phyloP scores from a whole-genome alignment of 306 rosid genomes.

The Gastrolobium villosum region DNA sequence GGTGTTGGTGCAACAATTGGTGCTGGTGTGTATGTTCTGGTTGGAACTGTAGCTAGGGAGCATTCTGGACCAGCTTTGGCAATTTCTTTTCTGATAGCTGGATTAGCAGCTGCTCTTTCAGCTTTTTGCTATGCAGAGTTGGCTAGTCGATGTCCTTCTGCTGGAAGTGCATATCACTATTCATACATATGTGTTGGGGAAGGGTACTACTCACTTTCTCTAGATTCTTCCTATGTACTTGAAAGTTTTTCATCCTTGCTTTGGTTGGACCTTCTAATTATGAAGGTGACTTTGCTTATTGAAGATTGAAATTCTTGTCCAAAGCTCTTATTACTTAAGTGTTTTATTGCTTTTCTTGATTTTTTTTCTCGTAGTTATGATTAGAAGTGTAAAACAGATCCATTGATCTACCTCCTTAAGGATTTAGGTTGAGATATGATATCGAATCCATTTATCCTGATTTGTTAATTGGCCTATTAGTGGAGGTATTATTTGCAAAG shows the following conservation, averaged over 20 bases:
- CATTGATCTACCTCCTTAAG: too few relatives aligned
- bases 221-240: not conserved
- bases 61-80: slow-evolving; percentile 91
- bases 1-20: slow-evolving; percentile 97
- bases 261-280: not conserved
- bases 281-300: not conserved
- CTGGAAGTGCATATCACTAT: slow-evolving; percentile 97
- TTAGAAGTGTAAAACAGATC: not conserved
- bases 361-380: slow-evolving; percentile 2
- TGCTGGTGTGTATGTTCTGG: slow-evolving; percentile 96
- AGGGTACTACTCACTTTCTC: slow-evolving; percentile 67
- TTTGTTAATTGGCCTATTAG: too few relatives aligned
- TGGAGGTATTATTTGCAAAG: too few relatives aligned
- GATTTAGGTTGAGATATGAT: too few relatives aligned
- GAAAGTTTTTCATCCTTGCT: not conserved
- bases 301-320: not conserved
- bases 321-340: slow-evolving; percentile 11
- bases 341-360: slow-evolving; percentile 8
- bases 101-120: slow-evolving; percentile 92
- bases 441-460: too few relatives aligned
- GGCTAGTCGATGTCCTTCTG: slow-evolving; percentile 96
- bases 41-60: slow-evolving; percentile 95
- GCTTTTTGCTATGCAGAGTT: slow-evolving; percentile 96
- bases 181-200: slow-evolving; percentile 92
- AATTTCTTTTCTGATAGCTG: slow-evolving; percentile 85